phyloP scores from a whole-genome alignment of 441 rosid genomes.

The Populus trichocarpa region DNA sequence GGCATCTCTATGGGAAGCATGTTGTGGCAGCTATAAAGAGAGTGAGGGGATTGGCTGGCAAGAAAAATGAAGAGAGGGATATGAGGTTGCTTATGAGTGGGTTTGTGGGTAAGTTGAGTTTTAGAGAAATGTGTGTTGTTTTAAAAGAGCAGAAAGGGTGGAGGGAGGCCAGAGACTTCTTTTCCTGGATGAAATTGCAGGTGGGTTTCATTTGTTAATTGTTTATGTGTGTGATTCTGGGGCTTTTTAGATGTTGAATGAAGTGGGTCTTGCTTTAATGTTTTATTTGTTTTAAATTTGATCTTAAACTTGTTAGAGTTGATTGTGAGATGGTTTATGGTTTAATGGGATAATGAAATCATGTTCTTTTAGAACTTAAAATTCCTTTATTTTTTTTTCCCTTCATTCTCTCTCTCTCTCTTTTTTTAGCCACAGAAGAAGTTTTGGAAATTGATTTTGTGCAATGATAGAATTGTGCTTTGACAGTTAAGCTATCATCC shows the following conservation, averaged over 20 bases:
- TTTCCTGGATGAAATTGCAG: constrained; percentile 95
- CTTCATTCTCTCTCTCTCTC: not conserved
- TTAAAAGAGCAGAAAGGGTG: constrained; percentile 83
- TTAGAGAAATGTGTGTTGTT: constrained; percentile 90
- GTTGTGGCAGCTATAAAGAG: too few relatives aligned
- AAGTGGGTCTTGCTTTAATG: not conserved
- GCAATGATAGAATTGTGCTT: constrained; percentile 40
- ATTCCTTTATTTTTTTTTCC: not conserved
- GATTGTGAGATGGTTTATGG: not conserved
- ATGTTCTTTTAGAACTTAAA: constrained; percentile 4
- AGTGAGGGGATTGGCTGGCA: constrained; percentile 54
- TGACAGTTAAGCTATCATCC: too few relatives aligned
- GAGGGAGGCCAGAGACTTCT: constrained; percentile 78
- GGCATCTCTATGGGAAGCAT: constrained; percentile 76
- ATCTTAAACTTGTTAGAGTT: not conserved
- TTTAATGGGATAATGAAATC: not conserved
- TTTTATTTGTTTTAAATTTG: not conserved
- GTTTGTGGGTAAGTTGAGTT: constrained; percentile 69
- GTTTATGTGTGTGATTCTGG: not conserved
- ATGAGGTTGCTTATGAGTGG: constrained; percentile 71
- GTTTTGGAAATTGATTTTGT: constrained; percentile 24
- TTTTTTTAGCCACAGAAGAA: not conserved
- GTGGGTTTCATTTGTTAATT: constrained; percentile 22
- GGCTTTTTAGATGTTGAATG: not conserved
- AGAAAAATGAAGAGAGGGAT: constrained; percentile 45